These are phyloP conservation scores for Orbilia ellipsospora DNA, from an alignment of 2,329 filamentous ascomycete genomes.

Conservation along the genomic window DNA sequence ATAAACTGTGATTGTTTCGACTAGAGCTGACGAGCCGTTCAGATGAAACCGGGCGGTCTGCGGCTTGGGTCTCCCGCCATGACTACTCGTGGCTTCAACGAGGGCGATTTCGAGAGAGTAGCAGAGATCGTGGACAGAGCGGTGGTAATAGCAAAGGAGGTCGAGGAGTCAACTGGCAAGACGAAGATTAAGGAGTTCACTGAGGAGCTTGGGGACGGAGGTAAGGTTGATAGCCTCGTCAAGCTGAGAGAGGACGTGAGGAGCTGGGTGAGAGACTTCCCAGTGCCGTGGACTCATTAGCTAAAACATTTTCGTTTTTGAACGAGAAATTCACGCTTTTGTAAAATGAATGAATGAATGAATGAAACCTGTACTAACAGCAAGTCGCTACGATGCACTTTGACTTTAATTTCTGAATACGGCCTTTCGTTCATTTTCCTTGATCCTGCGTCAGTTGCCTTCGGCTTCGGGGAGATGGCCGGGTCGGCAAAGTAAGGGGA, in stretches of 20 bases:
- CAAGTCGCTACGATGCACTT: background rate
- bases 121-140: conserved; percentile 86
- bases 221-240: conserved; percentile 76
- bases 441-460: conserved; percentile 30
- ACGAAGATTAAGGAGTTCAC: conserved; percentile 75
- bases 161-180: conserved; percentile 76
- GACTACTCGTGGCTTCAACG: conserved; percentile 92
- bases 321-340: too few species aligned
- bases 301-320: too few species aligned
- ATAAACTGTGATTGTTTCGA: background rate
- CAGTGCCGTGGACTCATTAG: conserved; percentile 71
- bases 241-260: conserved; percentile 79
- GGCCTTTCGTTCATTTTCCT: background rate
- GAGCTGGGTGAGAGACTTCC: conserved; percentile 80
- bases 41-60: conserved; percentile 85
- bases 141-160: conserved; percentile 79
- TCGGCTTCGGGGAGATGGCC: conserved; percentile 22
- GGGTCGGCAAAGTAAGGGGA: conserved; percentile 34
- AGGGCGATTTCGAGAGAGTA: conserved; percentile 86
- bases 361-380: background rate
- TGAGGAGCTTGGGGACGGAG: conserved; percentile 75
- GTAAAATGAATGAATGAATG: too few species aligned
- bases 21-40: conserved; percentile 22
- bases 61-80: conserved; percentile 96
- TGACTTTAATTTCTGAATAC: background rate